Conservation (phyloP, 2,329 filamentous ascomycete species). For the Lachnellula willkommii region DNA sequence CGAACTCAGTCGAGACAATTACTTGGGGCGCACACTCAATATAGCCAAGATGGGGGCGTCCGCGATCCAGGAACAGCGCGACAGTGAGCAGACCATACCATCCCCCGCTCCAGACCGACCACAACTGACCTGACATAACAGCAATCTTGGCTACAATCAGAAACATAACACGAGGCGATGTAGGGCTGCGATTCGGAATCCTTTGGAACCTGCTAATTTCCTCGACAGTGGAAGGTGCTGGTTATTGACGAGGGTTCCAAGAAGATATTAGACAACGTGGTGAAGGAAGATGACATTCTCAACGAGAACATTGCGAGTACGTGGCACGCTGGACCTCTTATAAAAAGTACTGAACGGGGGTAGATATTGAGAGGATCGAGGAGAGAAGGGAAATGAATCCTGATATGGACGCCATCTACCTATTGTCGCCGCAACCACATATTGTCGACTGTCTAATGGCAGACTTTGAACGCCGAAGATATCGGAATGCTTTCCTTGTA, state of each 20-base stretch:
- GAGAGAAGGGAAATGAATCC: slow-evolving; percentile 74
- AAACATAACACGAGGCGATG: slow-evolving; percentile 74
- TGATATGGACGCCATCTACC: slow-evolving; percentile 91
- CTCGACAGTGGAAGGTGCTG: slow-evolving; percentile 84
- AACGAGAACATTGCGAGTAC: slow-evolving; percentile 91
- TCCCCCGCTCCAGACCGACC: background rate
- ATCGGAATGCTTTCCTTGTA: slow-evolving; percentile 72
- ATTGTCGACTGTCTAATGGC: slow-evolving; percentile 92
- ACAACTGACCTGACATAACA: slow-evolving; percentile 32
- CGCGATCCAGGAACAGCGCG: slow-evolving; percentile 77
- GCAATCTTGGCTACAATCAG: slow-evolving; percentile 71
- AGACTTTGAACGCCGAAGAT: slow-evolving; percentile 80
- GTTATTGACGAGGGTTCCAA: slow-evolving; percentile 80
- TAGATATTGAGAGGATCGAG: slow-evolving; percentile 94
- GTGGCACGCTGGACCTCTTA: slow-evolving; percentile 7
- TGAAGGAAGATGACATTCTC: slow-evolving; percentile 94
- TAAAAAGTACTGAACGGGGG: slow-evolving; percentile 13
- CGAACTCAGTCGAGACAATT: background rate
- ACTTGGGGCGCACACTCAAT: background rate
- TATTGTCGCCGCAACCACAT: slow-evolving; percentile 78
- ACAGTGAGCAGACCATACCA: slow-evolving; percentile 47
- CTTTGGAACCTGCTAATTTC: slow-evolving; percentile 11
- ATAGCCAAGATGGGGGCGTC: slow-evolving; percentile 69
- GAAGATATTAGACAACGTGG: slow-evolving; percentile 82
- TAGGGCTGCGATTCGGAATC: slow-evolving; percentile 39